These are phyloP conservation scores for Lentinus brumalis DNA, from an alignment of 768 basidiomycete species.

Conservation along the genomic window DNA sequence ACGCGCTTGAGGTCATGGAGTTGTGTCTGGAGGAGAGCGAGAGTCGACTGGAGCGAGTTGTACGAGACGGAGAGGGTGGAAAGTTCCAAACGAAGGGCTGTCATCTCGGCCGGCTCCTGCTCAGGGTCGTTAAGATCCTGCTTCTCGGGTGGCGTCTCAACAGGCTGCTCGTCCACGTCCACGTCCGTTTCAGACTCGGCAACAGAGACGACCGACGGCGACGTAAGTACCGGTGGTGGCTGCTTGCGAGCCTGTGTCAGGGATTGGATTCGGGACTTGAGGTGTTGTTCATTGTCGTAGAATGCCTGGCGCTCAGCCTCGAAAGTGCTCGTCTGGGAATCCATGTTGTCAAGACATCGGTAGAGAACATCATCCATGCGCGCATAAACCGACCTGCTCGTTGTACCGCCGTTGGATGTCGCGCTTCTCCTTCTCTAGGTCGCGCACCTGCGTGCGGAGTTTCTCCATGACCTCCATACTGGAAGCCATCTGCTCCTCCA, in stretches of 20 bases:
- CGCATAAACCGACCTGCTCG: conserved; percentile 65
- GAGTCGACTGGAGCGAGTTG: conserved; percentile 77
- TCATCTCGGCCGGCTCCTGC: conserved; percentile 86
- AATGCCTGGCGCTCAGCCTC: conserved; percentile 92
- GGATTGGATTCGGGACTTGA: conserved; percentile 87
- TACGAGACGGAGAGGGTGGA: conserved; percentile 87
- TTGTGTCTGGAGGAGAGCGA: conserved; percentile 83
- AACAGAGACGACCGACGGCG: conserved; percentile 31
- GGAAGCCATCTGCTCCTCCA: conserved; percentile 80
- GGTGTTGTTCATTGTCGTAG: conserved; percentile 92
- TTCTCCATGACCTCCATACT: conserved; percentile 85
- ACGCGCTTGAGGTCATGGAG: conserved; percentile 85
- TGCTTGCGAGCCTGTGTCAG: conserved; percentile 69
- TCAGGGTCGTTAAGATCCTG: conserved; percentile 66
- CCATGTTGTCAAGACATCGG: conserved; percentile 16
- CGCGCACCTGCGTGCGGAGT: conserved; percentile 76
- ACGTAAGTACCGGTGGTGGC: conserved; percentile 32
- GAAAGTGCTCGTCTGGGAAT: conserved; percentile 73
- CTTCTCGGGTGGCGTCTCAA: conserved; percentile 34
- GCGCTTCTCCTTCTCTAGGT: conserved; percentile 87
- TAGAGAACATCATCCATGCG: conserved; percentile 1
- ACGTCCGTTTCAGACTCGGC: conserved; percentile 35
- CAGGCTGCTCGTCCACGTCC: conserved; percentile 48
- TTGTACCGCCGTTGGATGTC: conserved; percentile 83
- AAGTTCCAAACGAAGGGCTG: conserved; percentile 77